A percentile compares a stretch with the other conserved stretches of the same genome.
phyloP scores from a whole-genome alignment of 2,329 filamentous ascomycete species.

The Fusarium nodosum region DNA sequence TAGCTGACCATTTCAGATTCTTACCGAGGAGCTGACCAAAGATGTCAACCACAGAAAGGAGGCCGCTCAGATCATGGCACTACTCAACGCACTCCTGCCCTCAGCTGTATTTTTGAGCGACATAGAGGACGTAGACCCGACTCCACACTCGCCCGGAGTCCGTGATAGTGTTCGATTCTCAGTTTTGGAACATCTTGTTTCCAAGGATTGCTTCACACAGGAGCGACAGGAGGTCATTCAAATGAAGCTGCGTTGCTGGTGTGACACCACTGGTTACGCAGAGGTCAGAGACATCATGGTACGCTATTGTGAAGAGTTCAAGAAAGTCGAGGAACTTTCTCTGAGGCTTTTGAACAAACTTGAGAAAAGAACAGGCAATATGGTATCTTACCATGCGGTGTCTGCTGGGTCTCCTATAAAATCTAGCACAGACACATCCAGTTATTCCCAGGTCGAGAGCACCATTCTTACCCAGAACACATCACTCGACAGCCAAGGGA shows the following conservation, averaged over 20 bases:
- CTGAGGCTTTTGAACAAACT: constrained; percentile 44
- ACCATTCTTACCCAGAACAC: constrained; percentile 20
- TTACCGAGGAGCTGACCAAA: constrained; percentile 46
- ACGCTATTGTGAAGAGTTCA: constrained; percentile 53
- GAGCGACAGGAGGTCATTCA: constrained; percentile 46
- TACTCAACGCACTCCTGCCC: constrained; percentile 56
- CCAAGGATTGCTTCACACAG: constrained; percentile 37
- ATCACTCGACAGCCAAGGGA: constrained; percentile 14
- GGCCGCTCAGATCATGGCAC: constrained; percentile 51
- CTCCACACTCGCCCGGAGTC: constrained; percentile 51
- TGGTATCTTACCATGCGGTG: constrained; percentile 8
- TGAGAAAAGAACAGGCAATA: constrained; percentile 17
- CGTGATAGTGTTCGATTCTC: constrained; percentile 55
- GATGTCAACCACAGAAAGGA: constrained; percentile 25
- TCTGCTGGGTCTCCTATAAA: constrained; percentile 27
- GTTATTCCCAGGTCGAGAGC: constrained; percentile 14
- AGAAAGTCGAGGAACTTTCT: constrained; percentile 54
- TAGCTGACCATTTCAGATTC: constrained; percentile 43
- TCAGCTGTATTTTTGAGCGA: constrained; percentile 42
- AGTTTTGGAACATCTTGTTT: constrained; percentile 54
- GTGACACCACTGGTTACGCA: constrained; percentile 51
- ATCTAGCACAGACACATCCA: constrained; percentile 21
- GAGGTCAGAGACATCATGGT: constrained; percentile 50
- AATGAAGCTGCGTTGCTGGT: constrained; percentile 54
- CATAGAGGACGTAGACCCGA: constrained; percentile 46